A percentile compares a stretch with the other conserved stretches of the same genome.
Conservation (phyloP, 192 early-diverging fungal species). For the Helicostylum pulchrum region DNA sequence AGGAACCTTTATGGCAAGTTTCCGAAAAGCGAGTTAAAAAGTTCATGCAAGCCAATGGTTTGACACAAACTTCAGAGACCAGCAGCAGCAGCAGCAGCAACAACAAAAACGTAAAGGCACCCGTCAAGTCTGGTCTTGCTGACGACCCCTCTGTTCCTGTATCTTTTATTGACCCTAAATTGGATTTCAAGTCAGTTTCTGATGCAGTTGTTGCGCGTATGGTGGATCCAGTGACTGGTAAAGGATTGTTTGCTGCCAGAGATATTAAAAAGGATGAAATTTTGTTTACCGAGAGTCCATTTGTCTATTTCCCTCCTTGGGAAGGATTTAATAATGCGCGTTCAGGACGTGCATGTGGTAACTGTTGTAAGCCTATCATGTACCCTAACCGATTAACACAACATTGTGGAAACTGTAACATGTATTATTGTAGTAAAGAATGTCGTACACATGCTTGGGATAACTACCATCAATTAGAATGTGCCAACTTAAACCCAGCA, state of each 20-base stretch:
- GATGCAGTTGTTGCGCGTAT: constrained; percentile 32
- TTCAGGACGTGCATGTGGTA: constrained; percentile 48
- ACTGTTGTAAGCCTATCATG: constrained; percentile 51
- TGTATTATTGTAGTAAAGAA: constrained; percentile 47
- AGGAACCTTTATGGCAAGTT: constrained; percentile 52
- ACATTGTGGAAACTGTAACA: constrained; percentile 40
- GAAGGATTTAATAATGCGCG: constrained; percentile 44
- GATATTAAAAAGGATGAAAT: constrained; percentile 49
- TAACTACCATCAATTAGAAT: constrained; percentile 47
- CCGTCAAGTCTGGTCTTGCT: constrained; percentile 38
- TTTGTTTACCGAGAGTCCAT: constrained; percentile 55
- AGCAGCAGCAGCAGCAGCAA: too few relatives aligned
- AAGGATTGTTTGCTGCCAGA: constrained; percentile 52
- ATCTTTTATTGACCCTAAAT: constrained; percentile 43
- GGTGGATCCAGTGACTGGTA: constrained; percentile 39
- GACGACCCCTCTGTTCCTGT: constrained; percentile 51
- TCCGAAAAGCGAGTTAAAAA: constrained; percentile 63
- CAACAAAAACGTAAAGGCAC: constrained; percentile 10
- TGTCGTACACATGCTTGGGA: constrained; percentile 46
- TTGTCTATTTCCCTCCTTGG: constrained; percentile 58
- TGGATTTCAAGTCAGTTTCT: constrained; percentile 40
- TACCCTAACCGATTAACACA: constrained; percentile 25
- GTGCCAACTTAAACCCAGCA: constrained; percentile 40
- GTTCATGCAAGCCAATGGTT: constrained; percentile 45
- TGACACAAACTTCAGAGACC: constrained; percentile 29